Base-by-base conservation (phyloP, 805 yeast genomes). In the Candida pseudofarinosa region DNA sequence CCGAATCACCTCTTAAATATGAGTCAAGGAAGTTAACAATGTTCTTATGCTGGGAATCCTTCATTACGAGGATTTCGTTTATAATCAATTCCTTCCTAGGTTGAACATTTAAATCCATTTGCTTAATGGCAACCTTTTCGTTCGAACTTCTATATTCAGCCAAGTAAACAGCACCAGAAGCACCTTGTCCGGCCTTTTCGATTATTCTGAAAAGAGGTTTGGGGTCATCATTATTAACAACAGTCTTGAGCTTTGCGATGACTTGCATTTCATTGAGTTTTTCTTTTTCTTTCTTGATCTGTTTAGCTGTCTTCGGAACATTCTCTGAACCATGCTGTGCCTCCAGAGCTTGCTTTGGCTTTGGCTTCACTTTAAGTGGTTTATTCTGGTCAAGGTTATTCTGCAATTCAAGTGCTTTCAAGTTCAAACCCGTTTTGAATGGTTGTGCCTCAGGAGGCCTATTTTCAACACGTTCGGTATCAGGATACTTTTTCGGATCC, bases 121-220 rank as follows among this genome's bases (percentile, higher is more conserved):
- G 97, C 64, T 93, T 93, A 48, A 93, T 88, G 6, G 99, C 99
- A 37, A 93, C 97, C 54, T 84, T 83, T 43, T 73, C 69, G 37
- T 80, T 80, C 19, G 75, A 64, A 42, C 72, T 73, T 38, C 79
- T 64, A 37, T 84, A 76, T 56, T 80, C 82, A 0, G 97, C 97
- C 38, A 89, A 71, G 58, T 85, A 93, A 15, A 93, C 99, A 3
- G 95, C 88, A 15, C 99, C 99, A 49, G 90, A 80, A 0, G 99
- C 99, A 56, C 99, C 99, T 67, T 93, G 98, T 14, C 99, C 99
- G 1, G 91, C 93, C 51, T 84, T 83, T 58, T 83, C 88, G 47
- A 86, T 74, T 65, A 85, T 81, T 55, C 79, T 79, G 67, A 85
- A 86, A 46, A 76, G 76, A 34, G 88, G 84, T 4, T 88, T 74